Percentiles rank a stretch among this genome's conserved stretches.
These are phyloP conservation scores for Cladosporium sp. DNA, from an alignment of 2,329 filamentous ascomycete genomes.

Conservation along the genomic window DNA sequence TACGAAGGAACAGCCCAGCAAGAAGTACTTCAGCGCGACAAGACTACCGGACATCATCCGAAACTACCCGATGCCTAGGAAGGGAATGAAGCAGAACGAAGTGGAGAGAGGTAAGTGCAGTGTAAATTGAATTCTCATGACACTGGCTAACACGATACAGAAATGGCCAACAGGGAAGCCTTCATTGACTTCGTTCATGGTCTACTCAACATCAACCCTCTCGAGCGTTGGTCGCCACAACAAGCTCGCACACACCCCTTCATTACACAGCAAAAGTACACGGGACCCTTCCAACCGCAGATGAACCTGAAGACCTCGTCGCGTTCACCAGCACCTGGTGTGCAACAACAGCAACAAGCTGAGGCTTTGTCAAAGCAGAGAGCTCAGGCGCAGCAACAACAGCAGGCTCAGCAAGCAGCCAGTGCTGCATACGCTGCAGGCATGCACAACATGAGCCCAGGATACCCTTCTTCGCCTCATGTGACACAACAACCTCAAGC, in stretches of 20 bases:
- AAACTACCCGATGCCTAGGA: slow-evolving; percentile 95
- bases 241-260: slow-evolving; percentile 97
- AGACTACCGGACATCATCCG: slow-evolving; percentile 96
- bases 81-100: slow-evolving; percentile 98
- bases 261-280: slow-evolving; percentile 97
- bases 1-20: slow-evolving; percentile 97
- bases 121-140: background rate
- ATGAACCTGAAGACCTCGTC: slow-evolving; percentile 89
- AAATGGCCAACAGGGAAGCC: slow-evolving; percentile 96
- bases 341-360: slow-evolving; percentile 93
- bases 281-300: slow-evolving; percentile 90
- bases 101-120: slow-evolving; percentile 80
- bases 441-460: slow-evolving; percentile 38
- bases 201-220: slow-evolving; percentile 87
- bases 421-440: slow-evolving; percentile 33
- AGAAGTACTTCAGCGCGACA: slow-evolving; percentile 97
- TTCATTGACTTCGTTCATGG: slow-evolving; percentile 98
- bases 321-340: slow-evolving; percentile 86
- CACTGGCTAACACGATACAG: slow-evolving; percentile 50
- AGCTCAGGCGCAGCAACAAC: slow-evolving; percentile 57
- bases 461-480: slow-evolving; percentile 45
- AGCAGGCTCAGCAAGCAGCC: slow-evolving; percentile 47
- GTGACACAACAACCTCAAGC: slow-evolving; percentile 28
- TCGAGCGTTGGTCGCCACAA: slow-evolving; percentile 96
- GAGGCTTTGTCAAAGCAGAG: slow-evolving; percentile 93